phyloP scores from a whole-genome alignment of 2,329 filamentous ascomycete genomes.

The Penicillium capsulatum region DNA sequence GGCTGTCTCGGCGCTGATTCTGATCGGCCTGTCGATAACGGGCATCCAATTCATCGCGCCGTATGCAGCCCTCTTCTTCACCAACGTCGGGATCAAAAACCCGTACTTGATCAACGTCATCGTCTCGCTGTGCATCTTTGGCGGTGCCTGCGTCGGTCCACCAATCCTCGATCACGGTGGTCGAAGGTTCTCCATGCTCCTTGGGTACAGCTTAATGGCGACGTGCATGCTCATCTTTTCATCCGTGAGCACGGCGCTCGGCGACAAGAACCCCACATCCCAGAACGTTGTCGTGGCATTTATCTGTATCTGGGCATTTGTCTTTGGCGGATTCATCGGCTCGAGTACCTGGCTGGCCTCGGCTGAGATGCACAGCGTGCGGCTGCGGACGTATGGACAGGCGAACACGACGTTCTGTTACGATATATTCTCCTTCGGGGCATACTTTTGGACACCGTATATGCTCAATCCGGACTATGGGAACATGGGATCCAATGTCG shows the following conservation, averaged over 20 bases:
- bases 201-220: conserved; percentile 18
- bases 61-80: conserved; percentile 15
- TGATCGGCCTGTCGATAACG: conserved; percentile 20
- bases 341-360: conserved; percentile 17
- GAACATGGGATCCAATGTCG: conserved; percentile 21
- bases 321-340: conserved; percentile 23
- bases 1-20: conserved; percentile 11
- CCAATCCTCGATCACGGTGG: conserved; percentile 21
- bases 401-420: conserved; percentile 21
- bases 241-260: conserved; percentile 16
- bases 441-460: conserved; percentile 22
- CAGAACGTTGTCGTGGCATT: conserved; percentile 20
- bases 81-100: conserved; percentile 18
- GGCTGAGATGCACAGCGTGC: conserved; percentile 24
- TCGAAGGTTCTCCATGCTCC: conserved; percentile 16
- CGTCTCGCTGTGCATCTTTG: conserved; percentile 14
- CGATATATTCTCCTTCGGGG: conserved; percentile 20
- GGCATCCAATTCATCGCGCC: conserved; percentile 21
- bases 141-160: conserved; percentile 12
- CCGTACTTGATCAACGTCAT: conserved; percentile 19
- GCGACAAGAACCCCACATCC: conserved; percentile 1
- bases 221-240: conserved; percentile 22
- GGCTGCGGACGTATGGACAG: conserved; percentile 24
- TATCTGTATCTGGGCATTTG: conserved; percentile 24
- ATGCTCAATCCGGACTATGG: conserved; percentile 21